Percentiles rank a stretch among this genome's conserved stretches.
Conservation (phyloP, 371 early-diverging fungal genomes). For the Actinomucor elegans region DNA sequence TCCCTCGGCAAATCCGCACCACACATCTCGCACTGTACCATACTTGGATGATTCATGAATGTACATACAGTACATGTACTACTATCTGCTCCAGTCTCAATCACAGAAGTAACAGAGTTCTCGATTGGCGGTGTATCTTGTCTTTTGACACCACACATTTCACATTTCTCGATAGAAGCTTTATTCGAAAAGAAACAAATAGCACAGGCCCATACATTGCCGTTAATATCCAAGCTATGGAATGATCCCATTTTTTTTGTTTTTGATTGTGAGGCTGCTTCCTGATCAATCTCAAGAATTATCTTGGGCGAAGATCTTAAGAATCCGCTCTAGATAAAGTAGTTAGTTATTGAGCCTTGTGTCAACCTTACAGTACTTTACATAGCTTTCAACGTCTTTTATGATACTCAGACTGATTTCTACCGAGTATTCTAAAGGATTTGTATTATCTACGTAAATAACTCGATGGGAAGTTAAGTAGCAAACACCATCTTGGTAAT, state of each 20-base stretch:
- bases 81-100: slow-evolving; percentile 6
- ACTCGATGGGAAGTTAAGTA: slow-evolving; percentile 79
- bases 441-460: slow-evolving; percentile 71
- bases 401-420: slow-evolving; percentile 54
- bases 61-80: slow-evolving; percentile 75
- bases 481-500: slow-evolving; percentile 74
- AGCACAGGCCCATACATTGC: slow-evolving; percentile 68
- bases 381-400: slow-evolving; percentile 55
- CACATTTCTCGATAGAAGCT: slow-evolving; percentile 53
- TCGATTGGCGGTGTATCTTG: slow-evolving; percentile 11
- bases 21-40: slow-evolving; percentile 82
- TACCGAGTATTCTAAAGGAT: slow-evolving; percentile 56
- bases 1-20: slow-evolving; percentile 52
- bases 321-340: slow-evolving; percentile 54
- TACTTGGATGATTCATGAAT: slow-evolving; percentile 81
- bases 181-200: slow-evolving; percentile 73
- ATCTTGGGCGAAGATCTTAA: slow-evolving; percentile 70
- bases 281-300: slow-evolving; percentile 43
- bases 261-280: neutral
- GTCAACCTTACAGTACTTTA: no score
- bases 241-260: neutral
- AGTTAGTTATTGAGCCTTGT: slow-evolving; percentile 2
- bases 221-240: slow-evolving; percentile 6
- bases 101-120: neutral
- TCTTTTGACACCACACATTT: slow-evolving; percentile 71